Evolutionary conservation across 1,139 yeast genomes (phyloP).

Genomic region (Geotrichum carabidarum): DNA sequence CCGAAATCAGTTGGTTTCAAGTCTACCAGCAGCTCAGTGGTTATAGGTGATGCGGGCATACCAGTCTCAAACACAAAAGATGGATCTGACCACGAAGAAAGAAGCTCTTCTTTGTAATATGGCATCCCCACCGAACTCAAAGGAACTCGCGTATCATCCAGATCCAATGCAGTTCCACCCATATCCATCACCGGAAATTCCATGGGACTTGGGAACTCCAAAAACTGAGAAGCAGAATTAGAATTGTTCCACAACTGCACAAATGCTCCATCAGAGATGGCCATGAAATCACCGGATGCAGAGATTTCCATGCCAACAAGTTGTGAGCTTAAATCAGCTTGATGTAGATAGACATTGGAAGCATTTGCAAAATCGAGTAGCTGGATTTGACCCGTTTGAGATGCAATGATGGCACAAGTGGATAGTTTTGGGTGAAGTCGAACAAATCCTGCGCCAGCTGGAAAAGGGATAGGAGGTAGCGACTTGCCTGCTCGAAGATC

Average conservation of each 20-base stretch:
- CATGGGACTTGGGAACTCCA: constrained; percentile 46
- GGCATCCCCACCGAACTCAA: constrained; percentile 80
- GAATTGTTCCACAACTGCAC: constrained; percentile 69
- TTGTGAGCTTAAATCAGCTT: constrained; percentile 39
- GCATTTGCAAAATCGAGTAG: constrained; percentile 81
- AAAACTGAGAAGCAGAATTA: constrained; percentile 36
- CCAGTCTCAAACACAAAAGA: constrained; percentile 31
- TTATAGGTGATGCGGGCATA: constrained; percentile 33
- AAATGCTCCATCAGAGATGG: constrained; percentile 58
- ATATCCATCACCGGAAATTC: constrained; percentile 46
- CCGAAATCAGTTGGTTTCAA: constrained; percentile 31
- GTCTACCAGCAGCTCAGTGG: constrained; percentile 30
- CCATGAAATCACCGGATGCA: constrained; percentile 73
- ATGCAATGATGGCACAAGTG: constrained; percentile 68
- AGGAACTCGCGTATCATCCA: constrained; percentile 51
- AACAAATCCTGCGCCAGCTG: constrained; percentile 84
- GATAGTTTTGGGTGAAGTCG: constrained; percentile 84
- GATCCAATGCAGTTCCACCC: constrained; percentile 34
- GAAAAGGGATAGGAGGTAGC: constrained; percentile 76
- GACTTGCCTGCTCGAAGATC: constrained; percentile 73
- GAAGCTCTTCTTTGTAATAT: constrained; percentile 67
- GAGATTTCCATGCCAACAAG: constrained; percentile 62
- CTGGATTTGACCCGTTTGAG: constrained; percentile 76
- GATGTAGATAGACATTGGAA: constrained; percentile 47
- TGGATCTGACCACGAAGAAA: constrained; percentile 62